Base-by-base conservation (phyloP, 768 basidiomycete genomes). In the Tricholoma furcatifolium region DNA sequence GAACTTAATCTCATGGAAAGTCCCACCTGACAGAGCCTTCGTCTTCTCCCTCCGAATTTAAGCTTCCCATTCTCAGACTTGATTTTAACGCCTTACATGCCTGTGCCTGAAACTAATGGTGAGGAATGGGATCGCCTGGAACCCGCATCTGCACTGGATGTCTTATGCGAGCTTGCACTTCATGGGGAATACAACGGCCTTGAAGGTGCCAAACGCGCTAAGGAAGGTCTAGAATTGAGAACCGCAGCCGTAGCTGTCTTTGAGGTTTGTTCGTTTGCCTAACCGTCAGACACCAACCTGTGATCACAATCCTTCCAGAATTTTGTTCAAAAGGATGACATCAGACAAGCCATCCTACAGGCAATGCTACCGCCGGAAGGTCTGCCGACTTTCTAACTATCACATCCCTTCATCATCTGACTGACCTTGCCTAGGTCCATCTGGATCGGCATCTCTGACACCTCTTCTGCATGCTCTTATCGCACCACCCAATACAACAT, bases 51-150 rank as follows among this genome's bases (percentile, higher is more conserved):
- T 10, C 59, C 70, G 18, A 79, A 74, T 57, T 61, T 72, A 61
- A 83, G 73, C 60, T 87, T 80, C 62, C 86, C 82, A 43, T 69
- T 98, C 60, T 75, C 84, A 45, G 72, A 84, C 58, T 67, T 95
- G 63, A 74, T 83, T 58, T 65, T 89, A 54, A 85, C 88, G 50
- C 82, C 88, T 56, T 84, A 91, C 66, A 75, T 88, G 70, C 81
- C 91, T 62, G 83, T 88, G 39, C 83, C 90, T 53, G 83, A 91
- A 68, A 80, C 95, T 50, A 81, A 90, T 55, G 92, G 92, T 7
- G 93, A 96, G 69, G 93, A 96, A 64, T 93, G 91, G 91, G 91
- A 95, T 66, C 80, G 93, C 18, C 67, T 96, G 20, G 89, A 93
- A 54, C 76, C 83, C 4, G 80, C 88, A 14, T 86, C 91, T 3